Base-by-base conservation (phyloP, 495 filamentous ascomycete species). In the Recurvomyces mirabilis region DNA sequence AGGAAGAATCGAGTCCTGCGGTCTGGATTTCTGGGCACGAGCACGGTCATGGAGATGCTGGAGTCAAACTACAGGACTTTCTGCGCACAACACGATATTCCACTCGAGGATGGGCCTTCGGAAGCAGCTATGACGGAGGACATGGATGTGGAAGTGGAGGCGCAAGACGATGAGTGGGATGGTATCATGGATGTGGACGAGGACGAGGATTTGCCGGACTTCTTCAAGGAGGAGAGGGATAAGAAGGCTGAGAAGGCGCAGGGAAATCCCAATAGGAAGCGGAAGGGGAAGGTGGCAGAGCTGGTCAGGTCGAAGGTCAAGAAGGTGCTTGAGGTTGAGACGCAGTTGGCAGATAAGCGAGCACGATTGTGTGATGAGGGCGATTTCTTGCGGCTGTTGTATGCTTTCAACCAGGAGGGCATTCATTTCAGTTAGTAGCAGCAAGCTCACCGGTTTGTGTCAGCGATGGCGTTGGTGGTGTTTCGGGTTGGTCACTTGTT, bases 361-460 rank as follows among this genome's bases (percentile, higher is more conserved):
- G 81, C 86, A 6, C 73, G 82, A 46, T 80, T 84, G 67, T 87
- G 85, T 49, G 87, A 94, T 59, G 84, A 94, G 62, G 84, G 82
- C 38, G 87, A 94, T 53, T 94, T 95, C 57, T 63, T 96, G 60
- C 78, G 70, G 63, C 48, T 83, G 53, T 55, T 83, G 51, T 80
- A 75, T 69, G 74, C 76, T 24, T 88, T 94, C 64, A 93, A 94
- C 60, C 74, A 84, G 45, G 84, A 94, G 57, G 85, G 85, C 13
- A 89, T 94, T 48, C 88, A 94, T 67, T 96, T 96, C 68, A 84
- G 76, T 41, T 93, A n/a, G n/a, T n/a, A n/a, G n/a, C n/a, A n/a
- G n/a, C n/a, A n/a, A n/a, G n/a, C n/a, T n/a, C n/a, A n/a, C n/a
- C n/a, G n/a, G n/a, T n/a, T n/a, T n/a, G n/a, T n/a, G n/a, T n/a